Conservation (phyloP, 441 rosid species). For the Erodium moschatum region DNA sequence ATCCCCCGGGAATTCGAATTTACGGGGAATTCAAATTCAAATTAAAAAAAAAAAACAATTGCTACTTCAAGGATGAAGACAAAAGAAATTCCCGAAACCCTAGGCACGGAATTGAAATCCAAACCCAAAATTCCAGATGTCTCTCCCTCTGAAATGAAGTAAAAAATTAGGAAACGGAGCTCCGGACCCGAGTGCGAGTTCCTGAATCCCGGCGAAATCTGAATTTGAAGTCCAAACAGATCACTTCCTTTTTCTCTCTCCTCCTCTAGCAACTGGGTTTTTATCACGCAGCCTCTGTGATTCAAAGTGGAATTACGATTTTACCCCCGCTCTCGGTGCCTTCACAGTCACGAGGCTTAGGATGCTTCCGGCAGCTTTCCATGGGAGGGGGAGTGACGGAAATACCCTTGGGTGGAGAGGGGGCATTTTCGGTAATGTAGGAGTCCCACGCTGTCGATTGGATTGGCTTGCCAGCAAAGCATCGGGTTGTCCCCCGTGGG, state of each 20-base stretch:
- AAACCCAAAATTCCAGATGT: background rate
- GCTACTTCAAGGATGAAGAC: no score
- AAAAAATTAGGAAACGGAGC: background rate
- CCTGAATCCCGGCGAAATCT: conserved; percentile 60
- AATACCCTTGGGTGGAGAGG: conserved; percentile 21
- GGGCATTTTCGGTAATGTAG: conserved; percentile 16
- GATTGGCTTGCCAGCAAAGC: background rate
- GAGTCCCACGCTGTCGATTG: conserved; percentile 34
- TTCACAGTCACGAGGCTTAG: no score
- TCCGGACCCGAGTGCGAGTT: conserved; percentile 52
- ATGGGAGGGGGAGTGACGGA: conserved; percentile 10
- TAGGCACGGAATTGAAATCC: conserved; percentile 17
- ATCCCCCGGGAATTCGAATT: conserved; percentile 8
- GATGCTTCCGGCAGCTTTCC: no score
- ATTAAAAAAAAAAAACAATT: background rate
- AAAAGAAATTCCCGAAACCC: conserved; percentile 24
- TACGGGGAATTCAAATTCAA: conserved; percentile 9
- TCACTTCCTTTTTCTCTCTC: conserved; percentile 23
- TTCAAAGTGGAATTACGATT: conserved; percentile 19
- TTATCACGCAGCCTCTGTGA: conserved; percentile 6
- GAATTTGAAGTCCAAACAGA: conserved; percentile 62
- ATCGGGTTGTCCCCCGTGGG: conserved; percentile 4
- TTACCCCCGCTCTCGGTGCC: conserved; percentile 24
- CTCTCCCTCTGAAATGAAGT: no score
- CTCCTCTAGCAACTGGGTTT: conserved; percentile 8